These are phyloP conservation scores for Penicillium chermesinum DNA, from an alignment of 495 filamentous ascomycete genomes.

Conservation along the genomic window DNA sequence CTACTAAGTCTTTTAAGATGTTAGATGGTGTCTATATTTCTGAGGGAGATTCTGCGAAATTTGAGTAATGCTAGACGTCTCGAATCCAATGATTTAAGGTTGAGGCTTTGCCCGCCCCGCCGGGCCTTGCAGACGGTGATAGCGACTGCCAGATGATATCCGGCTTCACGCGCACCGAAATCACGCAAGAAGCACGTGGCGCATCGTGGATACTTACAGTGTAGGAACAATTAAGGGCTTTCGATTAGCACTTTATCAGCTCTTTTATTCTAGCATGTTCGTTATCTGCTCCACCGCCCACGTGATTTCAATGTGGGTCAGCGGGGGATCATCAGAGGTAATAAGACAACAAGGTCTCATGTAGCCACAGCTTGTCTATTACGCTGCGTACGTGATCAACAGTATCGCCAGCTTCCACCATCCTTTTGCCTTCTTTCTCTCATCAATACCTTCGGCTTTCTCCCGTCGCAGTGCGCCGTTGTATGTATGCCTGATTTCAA, in stretches of 20 bases:
- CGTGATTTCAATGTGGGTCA: slow-evolving; percentile 32
- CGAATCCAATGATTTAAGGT: too few relatives aligned
- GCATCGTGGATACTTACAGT: background rate
- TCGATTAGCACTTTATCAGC: background rate
- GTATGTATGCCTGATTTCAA: slow-evolving; percentile 64
- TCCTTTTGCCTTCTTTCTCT: slow-evolving; percentile 3
- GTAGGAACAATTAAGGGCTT: background rate
- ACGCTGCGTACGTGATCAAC: background rate
- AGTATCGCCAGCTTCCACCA: slow-evolving; percentile 6
- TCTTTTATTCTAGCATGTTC: slow-evolving; percentile 24
- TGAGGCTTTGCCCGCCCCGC: background rate
- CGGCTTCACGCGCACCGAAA: background rate
- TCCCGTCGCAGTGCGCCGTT: slow-evolving; percentile 5
- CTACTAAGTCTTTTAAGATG: too few relatives aligned
- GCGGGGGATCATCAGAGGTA: slow-evolving; percentile 19
- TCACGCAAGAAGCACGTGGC: background rate
- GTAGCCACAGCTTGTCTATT: slow-evolving; percentile 10
- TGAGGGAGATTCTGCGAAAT: too few relatives aligned
- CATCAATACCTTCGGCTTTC: background rate
- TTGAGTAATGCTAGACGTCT: too few relatives aligned
- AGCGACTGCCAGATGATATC: background rate
- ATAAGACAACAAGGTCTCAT: slow-evolving; percentile 25
- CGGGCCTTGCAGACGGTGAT: background rate
- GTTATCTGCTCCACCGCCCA: slow-evolving; percentile 28
- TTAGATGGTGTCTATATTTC: too few relatives aligned